These are phyloP conservation scores for Buxus sempervirens DNA, from an alignment of 164 flowering plant genomes.

Conservation along the genomic window DNA sequence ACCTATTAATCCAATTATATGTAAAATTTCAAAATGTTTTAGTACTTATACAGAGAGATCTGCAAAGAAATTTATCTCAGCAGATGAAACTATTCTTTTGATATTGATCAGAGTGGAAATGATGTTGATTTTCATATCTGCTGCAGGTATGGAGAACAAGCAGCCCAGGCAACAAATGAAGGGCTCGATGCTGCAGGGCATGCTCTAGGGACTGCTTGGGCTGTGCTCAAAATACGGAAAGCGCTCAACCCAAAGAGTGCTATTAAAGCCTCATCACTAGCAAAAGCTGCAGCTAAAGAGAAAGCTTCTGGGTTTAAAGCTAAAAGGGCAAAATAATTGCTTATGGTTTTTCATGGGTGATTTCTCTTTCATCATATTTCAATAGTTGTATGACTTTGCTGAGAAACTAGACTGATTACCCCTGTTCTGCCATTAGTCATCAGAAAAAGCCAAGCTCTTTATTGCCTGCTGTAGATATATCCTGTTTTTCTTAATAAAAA, in stretches of 20 bases:
- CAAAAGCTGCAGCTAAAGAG: conserved; percentile 55
- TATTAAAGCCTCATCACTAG: conserved; percentile 54
- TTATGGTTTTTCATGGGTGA: background rate
- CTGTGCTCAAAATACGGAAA: conserved; percentile 78
- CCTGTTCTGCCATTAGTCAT: background rate
- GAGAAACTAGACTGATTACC: background rate
- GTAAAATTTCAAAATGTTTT: no score
- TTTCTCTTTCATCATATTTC: no score
- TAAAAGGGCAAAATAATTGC: conserved; percentile 19
- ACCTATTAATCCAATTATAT: background rate
- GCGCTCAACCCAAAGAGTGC: conserved; percentile 76
- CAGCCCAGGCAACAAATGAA: conserved; percentile 63
- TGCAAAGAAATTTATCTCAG: no score
- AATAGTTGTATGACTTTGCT: background rate
- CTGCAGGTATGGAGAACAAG: conserved; percentile 78
- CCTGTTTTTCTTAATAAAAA: no score
- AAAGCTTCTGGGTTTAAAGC: conserved; percentile 32
- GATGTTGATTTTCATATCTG: background rate
- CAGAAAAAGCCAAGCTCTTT: no score
- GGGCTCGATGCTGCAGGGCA: conserved; percentile 87
- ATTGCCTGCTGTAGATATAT: no score
- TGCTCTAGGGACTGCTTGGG: conserved; percentile 90
- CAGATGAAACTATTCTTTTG: background rate
- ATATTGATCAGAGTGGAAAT: background rate
- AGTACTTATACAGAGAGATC: no score